Conservation (phyloP, 2,329 filamentous ascomycete genomes). For the Iodosphaeria phyllophila region DNA sequence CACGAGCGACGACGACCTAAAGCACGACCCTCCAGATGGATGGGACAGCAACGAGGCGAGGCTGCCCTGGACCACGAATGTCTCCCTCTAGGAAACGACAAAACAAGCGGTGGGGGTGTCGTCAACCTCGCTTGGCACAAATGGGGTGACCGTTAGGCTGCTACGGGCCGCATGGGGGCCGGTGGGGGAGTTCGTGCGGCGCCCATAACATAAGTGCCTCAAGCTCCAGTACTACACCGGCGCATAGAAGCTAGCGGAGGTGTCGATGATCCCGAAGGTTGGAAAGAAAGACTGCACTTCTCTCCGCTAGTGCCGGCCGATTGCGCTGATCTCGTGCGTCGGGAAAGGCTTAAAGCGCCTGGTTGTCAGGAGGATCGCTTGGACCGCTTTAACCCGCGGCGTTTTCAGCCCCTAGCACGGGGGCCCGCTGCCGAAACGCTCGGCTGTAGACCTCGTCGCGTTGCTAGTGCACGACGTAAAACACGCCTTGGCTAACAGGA, state of each 20-base stretch:
- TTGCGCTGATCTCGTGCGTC: slow-evolving; percentile 4
- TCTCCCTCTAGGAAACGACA: neutral
- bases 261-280: slow-evolving; percentile 4
- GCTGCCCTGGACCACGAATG: neutral
- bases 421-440: slow-evolving; percentile 2
- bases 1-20: neutral
- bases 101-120: neutral
- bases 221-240: slow-evolving; percentile 1
- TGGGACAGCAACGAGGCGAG: neutral
- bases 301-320: slow-evolving; percentile 2
- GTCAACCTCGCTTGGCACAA: slow-evolving; percentile 1
- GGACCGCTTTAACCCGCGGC: neutral
- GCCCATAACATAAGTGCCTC: slow-evolving; percentile 2
- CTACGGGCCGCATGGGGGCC: neutral
- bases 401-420: slow-evolving; percentile 1
- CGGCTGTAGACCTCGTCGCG: slow-evolving; percentile 1
- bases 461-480: slow-evolving; percentile 2
- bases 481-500: slow-evolving; percentile 1
- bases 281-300: slow-evolving; percentile 2
- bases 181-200: neutral
- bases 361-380: slow-evolving; percentile 1
- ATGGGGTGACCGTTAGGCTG: neutral
- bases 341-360: slow-evolving; percentile 4
- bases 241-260: slow-evolving; percentile 2
- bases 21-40: neutral